These are phyloP conservation scores for Biscutella laevigata DNA, from an alignment of 441 rosid genomes.

Conservation along the genomic window DNA sequence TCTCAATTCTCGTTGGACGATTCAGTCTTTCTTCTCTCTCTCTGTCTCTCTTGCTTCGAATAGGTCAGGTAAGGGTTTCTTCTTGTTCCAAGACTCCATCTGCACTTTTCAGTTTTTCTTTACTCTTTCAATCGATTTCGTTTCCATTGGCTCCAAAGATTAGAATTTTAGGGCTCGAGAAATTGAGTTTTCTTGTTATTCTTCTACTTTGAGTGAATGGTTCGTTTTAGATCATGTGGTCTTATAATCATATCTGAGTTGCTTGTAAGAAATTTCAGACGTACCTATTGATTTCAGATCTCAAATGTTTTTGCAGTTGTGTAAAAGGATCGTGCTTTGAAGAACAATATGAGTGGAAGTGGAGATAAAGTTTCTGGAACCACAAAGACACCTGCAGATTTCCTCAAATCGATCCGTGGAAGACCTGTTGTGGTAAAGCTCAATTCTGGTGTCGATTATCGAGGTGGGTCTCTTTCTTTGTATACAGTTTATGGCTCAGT, in stretches of 20 bases:
- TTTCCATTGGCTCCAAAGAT: constrained; percentile 1
- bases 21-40: background rate
- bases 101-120: background rate
- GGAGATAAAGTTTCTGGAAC: constrained; percentile 65
- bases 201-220: background rate
- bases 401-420: constrained; percentile 90
- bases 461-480: constrained; percentile 49
- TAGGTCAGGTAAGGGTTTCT: constrained; percentile 18
- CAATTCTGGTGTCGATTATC: constrained; percentile 91
- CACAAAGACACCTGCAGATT: constrained; percentile 87
- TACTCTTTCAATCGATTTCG: background rate
- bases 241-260: background rate
- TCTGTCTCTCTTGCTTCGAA: background rate
- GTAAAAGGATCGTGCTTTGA: background rate
- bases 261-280: background rate
- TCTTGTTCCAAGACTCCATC: background rate
- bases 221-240: background rate
- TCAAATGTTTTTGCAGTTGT: background rate
- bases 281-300: constrained; percentile 8
- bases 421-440: constrained; percentile 86
- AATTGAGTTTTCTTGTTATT: background rate
- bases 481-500: background rate
- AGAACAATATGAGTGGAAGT: constrained; percentile 42
- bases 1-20: background rate
- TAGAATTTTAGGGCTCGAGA: constrained; percentile 2